Evolutionary conservation across 192 early-diverging fungal genomes (phyloP), one percentile per base, ranked within the genome.

Genomic region (Coemansia sp.): DNA sequence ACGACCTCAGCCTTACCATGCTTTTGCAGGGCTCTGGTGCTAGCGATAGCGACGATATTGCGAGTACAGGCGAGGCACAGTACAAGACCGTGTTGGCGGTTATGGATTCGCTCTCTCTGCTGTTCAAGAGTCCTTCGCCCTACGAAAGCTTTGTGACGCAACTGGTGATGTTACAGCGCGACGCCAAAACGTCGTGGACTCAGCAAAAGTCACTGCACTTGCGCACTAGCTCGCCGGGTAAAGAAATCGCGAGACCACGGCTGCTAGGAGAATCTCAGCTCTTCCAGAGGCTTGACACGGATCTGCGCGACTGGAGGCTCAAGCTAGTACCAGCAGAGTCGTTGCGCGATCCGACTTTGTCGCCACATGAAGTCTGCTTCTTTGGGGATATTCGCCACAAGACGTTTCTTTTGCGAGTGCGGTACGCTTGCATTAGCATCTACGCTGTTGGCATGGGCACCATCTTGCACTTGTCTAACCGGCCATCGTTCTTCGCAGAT

Each of bases 401-500:
- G 10, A 48, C 31, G 13, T 72, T 63, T 36, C 25, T 69, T 6
- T 42, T 72, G n/a, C 66, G 76, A 6, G 59, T 66, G 28, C 66
- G 76, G 21, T 78, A 78, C 66, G 69, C 68, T 34, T 67, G 76
- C 42, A 47, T 73, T 21, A 48, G 67, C 33, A 63, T 66, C 6
- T 79, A 73, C 56, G 47, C 59, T 1, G 25, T 45, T 18, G 61
- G 62, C 11, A 39, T 73, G n/a, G 33, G 55, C 3, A 65, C 66
- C 3, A 28, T 78, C 14, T 23, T 78, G 43, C 76, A 78, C 39
- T 36, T 59, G 36, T 48, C 70, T n/a, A 78, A 78, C 64, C 70
- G 76, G 3, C 70, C 70, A 10, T 73, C 76, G 26, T 73, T 78
- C n/a, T 72, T 69, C 26, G 35, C 67, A 18, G 73, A 75, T 20